phyloP scores from a whole-genome alignment of 2,329 filamentous ascomycete genomes.

The Bimuria novae-zelandiae region DNA sequence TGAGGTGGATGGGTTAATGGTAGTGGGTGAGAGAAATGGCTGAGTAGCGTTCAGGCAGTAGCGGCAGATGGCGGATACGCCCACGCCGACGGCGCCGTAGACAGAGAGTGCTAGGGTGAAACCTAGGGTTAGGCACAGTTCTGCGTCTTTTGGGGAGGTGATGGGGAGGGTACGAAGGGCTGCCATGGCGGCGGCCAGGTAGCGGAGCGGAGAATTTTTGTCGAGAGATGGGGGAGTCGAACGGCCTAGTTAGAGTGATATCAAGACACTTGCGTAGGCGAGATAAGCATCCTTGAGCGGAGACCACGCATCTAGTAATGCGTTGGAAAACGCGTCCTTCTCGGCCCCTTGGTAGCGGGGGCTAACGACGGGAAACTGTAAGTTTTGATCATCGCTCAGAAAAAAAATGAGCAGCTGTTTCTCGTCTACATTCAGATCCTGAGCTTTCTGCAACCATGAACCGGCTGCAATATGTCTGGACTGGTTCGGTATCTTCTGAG shows the following conservation, averaged over 20 bases:
- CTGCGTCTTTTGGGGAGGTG: conserved; percentile 7
- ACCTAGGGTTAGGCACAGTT: conserved; percentile 11
- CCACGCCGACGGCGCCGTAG: conserved; percentile 8
- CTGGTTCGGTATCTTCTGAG: no score
- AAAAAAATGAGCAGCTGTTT: conserved; percentile 8
- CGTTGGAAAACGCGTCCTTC: conserved; percentile 6
- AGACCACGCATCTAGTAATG: conserved; percentile 9
- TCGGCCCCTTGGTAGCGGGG: conserved; percentile 10
- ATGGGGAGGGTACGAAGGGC: conserved; percentile 8
- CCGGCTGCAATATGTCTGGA: no score
- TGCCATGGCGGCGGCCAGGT: conserved; percentile 8
- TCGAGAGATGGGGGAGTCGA: neutral
- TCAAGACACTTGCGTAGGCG: conserved; percentile 10
- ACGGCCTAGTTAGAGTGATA: conserved; percentile 3
- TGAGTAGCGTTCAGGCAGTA: conserved; percentile 12
- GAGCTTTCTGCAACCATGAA: neutral
- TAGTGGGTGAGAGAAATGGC: conserved; percentile 3
- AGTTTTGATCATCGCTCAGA: conserved; percentile 3
- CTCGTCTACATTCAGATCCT: conserved; percentile 7
- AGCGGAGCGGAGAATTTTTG: conserved; percentile 7
- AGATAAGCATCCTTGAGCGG: conserved; percentile 14
- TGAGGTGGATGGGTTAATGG: conserved; percentile 1
- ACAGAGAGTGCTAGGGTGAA: conserved; percentile 9
- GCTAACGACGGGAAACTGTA: conserved; percentile 9
- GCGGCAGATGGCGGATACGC: conserved; percentile 12